A percentile compares a stretch with the other conserved stretches of the same genome.
Conservation (phyloP, 2,329 filamentous ascomycete genomes). For the Fusarium praegraminearum region DNA sequence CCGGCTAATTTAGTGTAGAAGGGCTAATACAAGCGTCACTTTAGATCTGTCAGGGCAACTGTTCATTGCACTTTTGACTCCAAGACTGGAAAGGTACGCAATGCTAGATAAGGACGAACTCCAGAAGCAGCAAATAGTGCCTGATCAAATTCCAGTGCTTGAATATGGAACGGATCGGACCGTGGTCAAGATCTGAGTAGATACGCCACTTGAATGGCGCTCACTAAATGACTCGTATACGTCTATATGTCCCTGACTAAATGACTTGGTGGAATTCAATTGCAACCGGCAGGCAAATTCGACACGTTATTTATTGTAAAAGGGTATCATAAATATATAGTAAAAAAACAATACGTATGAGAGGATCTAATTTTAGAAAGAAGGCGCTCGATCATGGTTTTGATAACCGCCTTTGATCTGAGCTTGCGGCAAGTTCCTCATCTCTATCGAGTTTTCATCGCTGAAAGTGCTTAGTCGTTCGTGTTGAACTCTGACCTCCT, state of each 20-base stretch:
- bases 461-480: slow-evolving; percentile 40
- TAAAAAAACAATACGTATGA: background rate
- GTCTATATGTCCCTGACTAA: background rate
- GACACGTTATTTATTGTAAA: background rate
- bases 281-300: background rate
- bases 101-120: too few species aligned
- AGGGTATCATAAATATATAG: slow-evolving; percentile 6
- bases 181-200: background rate
- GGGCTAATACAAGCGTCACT: too few species aligned
- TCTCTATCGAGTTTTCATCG: slow-evolving; percentile 42
- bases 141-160: background rate
- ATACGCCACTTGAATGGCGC: background rate
- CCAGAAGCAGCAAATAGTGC: background rate
- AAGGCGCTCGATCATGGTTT: background rate
- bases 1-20: too few species aligned
- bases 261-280: background rate
- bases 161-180: background rate
- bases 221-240: background rate
- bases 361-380: slow-evolving; percentile 3
- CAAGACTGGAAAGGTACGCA: background rate
- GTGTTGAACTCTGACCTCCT: slow-evolving; percentile 47
- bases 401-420: slow-evolving; percentile 7
- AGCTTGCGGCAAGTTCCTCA: slow-evolving; percentile 26
- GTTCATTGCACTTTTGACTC: too few species aligned
- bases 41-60: too few species aligned